A percentile compares a stretch with the other conserved stretches of the same genome.
These are phyloP conservation scores for Laguncularia racemosa DNA, from an alignment of 345 rosid species.

Conservation along the genomic window DNA sequence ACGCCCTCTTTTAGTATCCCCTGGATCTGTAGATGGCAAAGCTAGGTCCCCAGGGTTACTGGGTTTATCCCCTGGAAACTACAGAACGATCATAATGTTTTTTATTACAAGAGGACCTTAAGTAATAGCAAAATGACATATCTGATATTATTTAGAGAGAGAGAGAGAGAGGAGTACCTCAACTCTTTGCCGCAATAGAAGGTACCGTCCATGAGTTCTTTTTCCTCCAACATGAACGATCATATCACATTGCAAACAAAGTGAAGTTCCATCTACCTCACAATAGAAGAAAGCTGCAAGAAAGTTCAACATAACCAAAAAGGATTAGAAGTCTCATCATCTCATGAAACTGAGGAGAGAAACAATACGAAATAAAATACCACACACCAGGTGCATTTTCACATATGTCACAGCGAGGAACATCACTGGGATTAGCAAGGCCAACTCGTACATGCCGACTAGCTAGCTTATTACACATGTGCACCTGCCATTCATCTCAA, in stretches of 20 bases:
- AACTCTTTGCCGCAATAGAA: conserved; percentile 64
- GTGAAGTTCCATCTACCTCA: conserved; percentile 75
- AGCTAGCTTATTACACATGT: conserved; percentile 78
- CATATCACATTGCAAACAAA: conserved; percentile 83
- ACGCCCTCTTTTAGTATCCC: conserved; percentile 24
- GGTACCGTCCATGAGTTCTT: conserved; percentile 62
- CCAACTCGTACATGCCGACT: conserved; percentile 76
- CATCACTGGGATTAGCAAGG: conserved; percentile 58
- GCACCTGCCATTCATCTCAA: conserved; percentile 45
- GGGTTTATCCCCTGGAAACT: conserved; percentile 73
- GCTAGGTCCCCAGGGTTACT: conserved; percentile 13
- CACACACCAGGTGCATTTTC: conserved; percentile 68
- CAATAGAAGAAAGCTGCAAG: conserved; percentile 81
- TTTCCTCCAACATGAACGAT: conserved; percentile 80
- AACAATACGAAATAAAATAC: conserved; percentile 4
- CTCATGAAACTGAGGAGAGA: not conserved
- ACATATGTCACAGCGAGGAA: conserved; percentile 74
- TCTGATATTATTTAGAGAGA: not conserved
- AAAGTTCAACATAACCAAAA: conserved; percentile 3
- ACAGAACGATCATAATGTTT: conserved; percentile 7
- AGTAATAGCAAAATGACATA: not conserved
- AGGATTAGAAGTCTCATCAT: conserved; percentile 4
- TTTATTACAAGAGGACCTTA: conserved; percentile 3
- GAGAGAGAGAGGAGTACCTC: conserved; percentile 33
- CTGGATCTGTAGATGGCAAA: conserved; percentile 22